These are phyloP conservation scores for Aspergillus caelatus DNA, from an alignment of 2,329 filamentous ascomycete genomes.

Conservation along the genomic window DNA sequence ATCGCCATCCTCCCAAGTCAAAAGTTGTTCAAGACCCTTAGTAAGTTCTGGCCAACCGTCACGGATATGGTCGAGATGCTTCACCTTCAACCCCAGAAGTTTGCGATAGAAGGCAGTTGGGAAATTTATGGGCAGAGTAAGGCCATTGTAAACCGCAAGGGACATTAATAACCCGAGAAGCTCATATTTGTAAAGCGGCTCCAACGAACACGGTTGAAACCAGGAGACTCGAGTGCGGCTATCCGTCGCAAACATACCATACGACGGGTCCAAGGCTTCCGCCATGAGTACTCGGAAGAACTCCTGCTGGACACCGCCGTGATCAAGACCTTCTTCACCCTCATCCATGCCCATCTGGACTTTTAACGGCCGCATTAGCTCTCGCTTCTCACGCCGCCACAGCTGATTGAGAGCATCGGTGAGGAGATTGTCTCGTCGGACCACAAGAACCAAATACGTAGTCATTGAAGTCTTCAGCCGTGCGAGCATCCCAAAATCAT, in stretches of 20 bases:
- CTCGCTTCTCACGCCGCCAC: constrained; percentile 80
- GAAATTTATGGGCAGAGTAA: constrained; percentile 88
- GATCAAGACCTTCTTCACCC: constrained; percentile 88
- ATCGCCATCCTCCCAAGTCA: constrained; percentile 78
- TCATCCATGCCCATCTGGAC: constrained; percentile 80
- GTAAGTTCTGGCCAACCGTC: constrained; percentile 87
- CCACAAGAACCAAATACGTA: constrained; percentile 70
- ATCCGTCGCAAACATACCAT: constrained; percentile 78
- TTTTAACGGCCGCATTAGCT: constrained; percentile 83
- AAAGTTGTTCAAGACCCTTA: constrained; percentile 70
- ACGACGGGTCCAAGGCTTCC: constrained; percentile 75
- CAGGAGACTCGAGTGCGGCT: constrained; percentile 76
- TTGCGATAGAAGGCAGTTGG: constrained; percentile 82
- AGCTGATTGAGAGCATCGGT: constrained; percentile 81
- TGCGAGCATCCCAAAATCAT: constrained; percentile 64
- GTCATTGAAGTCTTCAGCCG: constrained; percentile 68
- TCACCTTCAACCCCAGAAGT: constrained; percentile 70
- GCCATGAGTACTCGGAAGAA: constrained; percentile 86
- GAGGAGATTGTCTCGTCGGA: constrained; percentile 69
- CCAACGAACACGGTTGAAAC: constrained; percentile 81
- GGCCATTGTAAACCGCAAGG: constrained; percentile 87
- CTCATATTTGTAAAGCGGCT: constrained; percentile 88
- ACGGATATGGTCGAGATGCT: constrained; percentile 72
- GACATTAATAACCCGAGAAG: constrained; percentile 85
- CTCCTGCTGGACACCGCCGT: constrained; percentile 93